phyloP scores from a whole-genome alignment of 169 alveolate species.

The Cryptosporidium ubiquitum region DNA sequence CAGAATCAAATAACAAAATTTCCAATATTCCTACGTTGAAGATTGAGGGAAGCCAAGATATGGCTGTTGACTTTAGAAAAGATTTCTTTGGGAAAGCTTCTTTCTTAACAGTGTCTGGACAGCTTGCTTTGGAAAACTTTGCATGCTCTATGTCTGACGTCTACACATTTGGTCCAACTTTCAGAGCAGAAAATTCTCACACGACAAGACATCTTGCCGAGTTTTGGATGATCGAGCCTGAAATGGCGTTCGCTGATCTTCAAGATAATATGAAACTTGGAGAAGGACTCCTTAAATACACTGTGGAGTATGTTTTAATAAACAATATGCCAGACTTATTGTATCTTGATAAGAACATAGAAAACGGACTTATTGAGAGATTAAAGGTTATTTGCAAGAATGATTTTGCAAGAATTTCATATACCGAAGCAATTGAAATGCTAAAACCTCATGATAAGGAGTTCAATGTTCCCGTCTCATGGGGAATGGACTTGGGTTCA shows the following conservation, averaged over 20 bases:
- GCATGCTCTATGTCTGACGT: constrained; percentile 96
- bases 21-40: constrained; percentile 9
- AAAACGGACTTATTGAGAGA: constrained; percentile 90
- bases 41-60: constrained; percentile 73
- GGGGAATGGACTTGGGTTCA: constrained; percentile 98
- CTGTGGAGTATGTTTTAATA: constrained; percentile 90
- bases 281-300: constrained; percentile 95
- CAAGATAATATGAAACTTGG: constrained; percentile 95
- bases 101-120: constrained; percentile 97
- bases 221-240: constrained; percentile 99
- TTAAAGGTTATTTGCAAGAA: constrained; percentile 86
- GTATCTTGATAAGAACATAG: constrained; percentile 88
- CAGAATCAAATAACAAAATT: not conserved
- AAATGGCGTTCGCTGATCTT: constrained; percentile 94
- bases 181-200: constrained; percentile 99
- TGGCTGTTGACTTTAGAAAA: constrained; percentile 86
- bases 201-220: constrained; percentile 97
- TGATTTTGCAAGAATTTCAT: constrained; percentile 94
- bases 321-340: constrained; percentile 93
- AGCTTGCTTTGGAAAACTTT: constrained; percentile 93
- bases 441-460: constrained; percentile 82
- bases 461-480: constrained; percentile 75
- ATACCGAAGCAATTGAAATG: constrained; percentile 95
- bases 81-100: constrained; percentile 97
- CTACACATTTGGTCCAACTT: constrained; percentile 99